Evolutionary conservation across 768 basidiomycete genomes (phyloP), one percentile per base, ranked within the genome.

Genomic region (Boletus rex-veris): DNA sequence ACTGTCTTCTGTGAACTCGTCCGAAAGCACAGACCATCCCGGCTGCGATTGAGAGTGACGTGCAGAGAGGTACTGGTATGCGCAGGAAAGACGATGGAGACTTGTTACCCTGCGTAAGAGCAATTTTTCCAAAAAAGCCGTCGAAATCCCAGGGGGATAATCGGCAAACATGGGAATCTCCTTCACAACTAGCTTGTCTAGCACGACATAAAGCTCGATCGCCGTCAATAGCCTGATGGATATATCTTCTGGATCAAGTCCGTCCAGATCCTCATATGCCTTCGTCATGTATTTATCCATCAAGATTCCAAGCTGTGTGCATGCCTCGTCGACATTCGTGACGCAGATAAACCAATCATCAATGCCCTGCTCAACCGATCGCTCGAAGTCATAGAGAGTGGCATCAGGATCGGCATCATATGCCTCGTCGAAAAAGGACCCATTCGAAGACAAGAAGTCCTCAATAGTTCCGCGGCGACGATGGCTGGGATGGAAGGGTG

Each of bases 161-260:
- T 72, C 57, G 11, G 36, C 48, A 3, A 74, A 43, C 33, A 35
- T 35, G 33, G 33, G 33, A 14, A 35, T 35, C 33, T 35, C 33
- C 33, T 35, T 35, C 33, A 65, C 38, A 1, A 52, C 58, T 4
- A 68, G 35, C 36, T 55, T 64, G 50, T 75, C 74, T 3, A 75
- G 50, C 0, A 60, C 73, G 1, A 71, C 50, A 65, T 64, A 75
- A 8, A 74, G 66, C 30, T 78, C 74, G 0, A 65, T 38, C 7
- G 39, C 14, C 0, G 64, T 65, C 45, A 82, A 60, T 21, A 80
- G 50, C 68, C 76, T 73, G 6, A 73, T 51, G 0, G 78, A 78
- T 2, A 56, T 31, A 42, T 66, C 56, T 50, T 79, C 77, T 15
- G 74, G 69, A 36, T 68, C 73, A 9, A 7, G 5, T 8, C 2